These are phyloP conservation scores for Lepidium africanum DNA, from an alignment of 345 rosid genomes.

Conservation along the genomic window DNA sequence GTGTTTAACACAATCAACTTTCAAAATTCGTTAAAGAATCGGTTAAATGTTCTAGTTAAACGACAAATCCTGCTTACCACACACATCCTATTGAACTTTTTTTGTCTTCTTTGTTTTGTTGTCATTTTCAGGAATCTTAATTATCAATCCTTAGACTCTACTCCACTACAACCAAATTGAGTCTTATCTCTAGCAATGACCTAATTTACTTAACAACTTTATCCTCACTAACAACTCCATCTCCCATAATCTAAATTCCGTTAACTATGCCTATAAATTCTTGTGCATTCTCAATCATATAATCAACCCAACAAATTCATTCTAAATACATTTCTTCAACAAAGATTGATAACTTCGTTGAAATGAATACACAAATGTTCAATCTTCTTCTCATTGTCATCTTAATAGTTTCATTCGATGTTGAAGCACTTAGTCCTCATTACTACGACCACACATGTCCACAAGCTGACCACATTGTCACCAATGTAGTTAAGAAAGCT, in stretches of 20 bases:
- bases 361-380: conserved; percentile 9
- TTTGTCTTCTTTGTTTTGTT: background rate
- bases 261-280: conserved; percentile 17
- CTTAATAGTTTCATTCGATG: conserved; percentile 19
- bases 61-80: background rate
- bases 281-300: background rate
- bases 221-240: conserved; percentile 39
- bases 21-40: background rate
- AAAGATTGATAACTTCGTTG: background rate
- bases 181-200: conserved; percentile 41
- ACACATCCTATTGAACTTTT: background rate
- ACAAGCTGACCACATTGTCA: conserved; percentile 44
- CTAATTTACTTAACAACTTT: conserved; percentile 56
- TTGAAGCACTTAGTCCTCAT: conserved; percentile 42
- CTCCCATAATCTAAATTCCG: background rate
- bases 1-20: background rate
- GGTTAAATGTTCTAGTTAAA: background rate
- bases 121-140: conserved; percentile 10
- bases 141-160: conserved; percentile 32
- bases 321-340: conserved; percentile 5
- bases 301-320: background rate
- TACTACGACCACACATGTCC: conserved; percentile 64
- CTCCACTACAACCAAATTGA: conserved; percentile 33
- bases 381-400: background rate
- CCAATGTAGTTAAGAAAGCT: conserved; percentile 50